Evolutionary conservation across 331 rosid species (phyloP).

Genomic region (Prunus yedoensis): DNA sequence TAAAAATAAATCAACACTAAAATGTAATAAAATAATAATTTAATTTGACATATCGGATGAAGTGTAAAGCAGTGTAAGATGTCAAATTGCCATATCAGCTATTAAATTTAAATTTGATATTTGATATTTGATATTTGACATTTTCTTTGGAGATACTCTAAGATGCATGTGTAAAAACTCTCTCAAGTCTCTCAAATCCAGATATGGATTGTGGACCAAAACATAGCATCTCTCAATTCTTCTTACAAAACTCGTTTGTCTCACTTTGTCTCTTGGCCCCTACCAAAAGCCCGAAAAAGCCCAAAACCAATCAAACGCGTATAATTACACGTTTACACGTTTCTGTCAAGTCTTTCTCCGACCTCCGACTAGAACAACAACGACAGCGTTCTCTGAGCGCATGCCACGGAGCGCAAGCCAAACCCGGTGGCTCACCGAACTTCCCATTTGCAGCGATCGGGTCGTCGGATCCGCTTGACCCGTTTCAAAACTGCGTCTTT

Average conservation of each 20-base stretch:
- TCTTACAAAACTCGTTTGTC: not conserved
- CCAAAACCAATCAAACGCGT: not conserved
- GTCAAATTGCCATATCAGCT: no score
- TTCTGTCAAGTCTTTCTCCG: not conserved
- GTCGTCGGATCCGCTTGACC: slow-evolving; percentile 26
- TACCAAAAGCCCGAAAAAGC: not conserved
- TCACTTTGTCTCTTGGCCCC: not conserved
- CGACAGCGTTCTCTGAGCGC: not conserved
- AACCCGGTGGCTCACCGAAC: slow-evolving; percentile 8
- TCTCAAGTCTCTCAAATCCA: not conserved
- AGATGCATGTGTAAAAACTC: no score
- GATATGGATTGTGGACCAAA: not conserved
- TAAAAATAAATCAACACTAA: no score
- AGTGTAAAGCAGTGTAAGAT: no score
- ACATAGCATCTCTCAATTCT: no score
- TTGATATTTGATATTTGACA: no score
- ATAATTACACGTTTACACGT: not conserved
- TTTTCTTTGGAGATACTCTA: no score
- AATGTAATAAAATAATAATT: no score
- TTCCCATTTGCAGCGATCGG: slow-evolving; percentile 23
- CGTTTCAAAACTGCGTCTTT: not conserved
- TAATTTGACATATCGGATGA: no score
- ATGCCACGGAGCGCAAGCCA: slow-evolving; percentile 9
- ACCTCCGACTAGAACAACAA: not conserved
- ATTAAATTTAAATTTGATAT: no score